phyloP scores from a whole-genome alignment of 2,329 filamentous ascomycete species.

The Herpomyces periplanetae region DNA sequence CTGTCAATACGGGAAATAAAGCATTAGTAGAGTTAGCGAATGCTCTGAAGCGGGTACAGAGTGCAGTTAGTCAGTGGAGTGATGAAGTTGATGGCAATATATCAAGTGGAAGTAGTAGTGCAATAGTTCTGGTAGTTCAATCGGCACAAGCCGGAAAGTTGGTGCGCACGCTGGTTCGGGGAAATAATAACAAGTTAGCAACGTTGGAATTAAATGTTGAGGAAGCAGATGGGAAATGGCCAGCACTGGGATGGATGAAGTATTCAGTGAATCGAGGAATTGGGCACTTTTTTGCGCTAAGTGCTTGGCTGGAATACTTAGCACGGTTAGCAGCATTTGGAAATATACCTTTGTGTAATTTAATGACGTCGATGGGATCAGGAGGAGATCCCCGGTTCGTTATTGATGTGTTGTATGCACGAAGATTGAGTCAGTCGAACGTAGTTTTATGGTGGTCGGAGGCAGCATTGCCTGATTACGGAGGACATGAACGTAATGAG shows the following conservation, averaged over 20 bases:
- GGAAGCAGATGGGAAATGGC: conserved; percentile 42
- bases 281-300: conserved; percentile 63
- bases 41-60: conserved; percentile 53
- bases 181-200: conserved; percentile 57
- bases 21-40: conserved; percentile 60
- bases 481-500: conserved; percentile 75
- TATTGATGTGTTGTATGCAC: conserved; percentile 78
- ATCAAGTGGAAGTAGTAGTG: too few relatives aligned
- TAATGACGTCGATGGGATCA: too few relatives aligned
- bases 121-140: conserved; percentile 54
- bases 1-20: conserved; percentile 61
- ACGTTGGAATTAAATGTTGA: conserved; percentile 45
- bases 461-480: conserved; percentile 57
- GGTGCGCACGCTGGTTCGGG: conserved; percentile 40
- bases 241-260: conserved; percentile 67
- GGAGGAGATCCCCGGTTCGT: conserved; percentile 71
- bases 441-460: conserved; percentile 92
- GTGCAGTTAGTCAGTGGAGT: conserved; percentile 36
- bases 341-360: conserved; percentile 69
- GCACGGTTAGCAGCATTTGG: conserved; percentile 62
- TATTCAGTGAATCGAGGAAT: conserved; percentile 57
- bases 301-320: conserved; percentile 60
- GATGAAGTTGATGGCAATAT: too few relatives aligned
- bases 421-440: conserved; percentile 54
- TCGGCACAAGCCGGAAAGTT: conserved; percentile 47